Percentiles rank a stretch among this genome's conserved stretches.
Conservation (phyloP, 768 basidiomycete genomes). For the Pleurotus tuber-regium region DNA sequence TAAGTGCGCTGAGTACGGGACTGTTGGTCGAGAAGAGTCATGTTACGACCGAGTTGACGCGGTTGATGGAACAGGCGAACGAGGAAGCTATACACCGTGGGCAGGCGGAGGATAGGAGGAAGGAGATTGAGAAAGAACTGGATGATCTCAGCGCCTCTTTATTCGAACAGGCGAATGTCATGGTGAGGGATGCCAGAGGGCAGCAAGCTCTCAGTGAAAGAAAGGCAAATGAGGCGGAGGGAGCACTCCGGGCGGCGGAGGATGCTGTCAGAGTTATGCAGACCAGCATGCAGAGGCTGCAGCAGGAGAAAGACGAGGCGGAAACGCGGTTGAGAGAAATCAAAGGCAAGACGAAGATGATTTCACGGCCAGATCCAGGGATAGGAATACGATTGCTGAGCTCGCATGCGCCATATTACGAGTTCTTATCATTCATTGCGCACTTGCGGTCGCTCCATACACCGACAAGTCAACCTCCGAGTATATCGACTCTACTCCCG, state of each 20-base stretch:
- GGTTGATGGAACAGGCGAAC: slow-evolving; percentile 92
- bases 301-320: slow-evolving; percentile 61
- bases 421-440: slow-evolving; percentile 73
- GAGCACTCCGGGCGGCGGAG: slow-evolving; percentile 78
- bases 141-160: slow-evolving; percentile 90
- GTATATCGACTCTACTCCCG: slow-evolving; percentile 69
- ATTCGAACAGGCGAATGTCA: slow-evolving; percentile 91
- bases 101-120: slow-evolving; percentile 81
- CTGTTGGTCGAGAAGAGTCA: slow-evolving; percentile 88
- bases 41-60: slow-evolving; percentile 87
- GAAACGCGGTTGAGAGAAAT: slow-evolving; percentile 53
- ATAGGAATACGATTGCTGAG: slow-evolving; percentile 50
- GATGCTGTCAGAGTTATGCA: slow-evolving; percentile 86
- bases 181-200: slow-evolving; percentile 94
- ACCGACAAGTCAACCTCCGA: slow-evolving; percentile 56
- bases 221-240: slow-evolving; percentile 74
- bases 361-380: slow-evolving; percentile 36
- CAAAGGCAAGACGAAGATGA: slow-evolving; percentile 69
- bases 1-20: slow-evolving; percentile 88
- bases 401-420: slow-evolving; percentile 74
- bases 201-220: slow-evolving; percentile 63
- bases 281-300: slow-evolving; percentile 74
- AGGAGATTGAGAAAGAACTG: slow-evolving; percentile 87
- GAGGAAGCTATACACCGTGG: slow-evolving; percentile 92
- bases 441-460: slow-evolving; percentile 75